Evolutionary conservation across 805 yeast genomes (phyloP), one percentile per base, ranked within the genome.

Genomic region (Blastobotrys mokoenaii): DNA sequence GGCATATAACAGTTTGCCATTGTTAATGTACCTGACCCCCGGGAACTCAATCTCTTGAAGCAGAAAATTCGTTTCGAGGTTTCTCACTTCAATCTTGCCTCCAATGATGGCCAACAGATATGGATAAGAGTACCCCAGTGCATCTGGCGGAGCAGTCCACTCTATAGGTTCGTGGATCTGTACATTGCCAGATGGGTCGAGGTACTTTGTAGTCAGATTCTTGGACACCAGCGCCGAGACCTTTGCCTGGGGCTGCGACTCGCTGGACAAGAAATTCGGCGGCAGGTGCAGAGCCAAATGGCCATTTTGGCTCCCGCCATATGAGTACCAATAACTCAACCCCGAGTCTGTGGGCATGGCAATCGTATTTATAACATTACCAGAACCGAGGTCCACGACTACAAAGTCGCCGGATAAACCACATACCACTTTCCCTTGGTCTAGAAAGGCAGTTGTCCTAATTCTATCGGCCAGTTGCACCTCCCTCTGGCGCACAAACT

Each of bases 91-190:
- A 0, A 75, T 48, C 3, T 59, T 51, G 31, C 56, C 57, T 8
- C 59, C 52, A 6, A 47, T 44, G 25, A 61, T 52, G 1, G 58
- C 50, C 3, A 72, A 41, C 11, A 72, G 47, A 48, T 69, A 73
- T 0, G 77, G 77, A 42, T 68, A 66, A 59, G 62, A 58, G 48
- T 57, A 66, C 27, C 53, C 59, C 12, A 68, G 51, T 43, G 47
- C 46, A 22, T 54, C 50, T 8, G 71, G 44, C 12, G 22, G 66
- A 18, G 52, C 39, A 51, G 55, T 35, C 27, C 27, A 22, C 4
- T 22, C 27, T 8, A 22, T 22, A 5, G 27, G 27, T 8, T 22
- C 27, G 12, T 10, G 12, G 12, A 14, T 15, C 7, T 14, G 16
- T 16, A 16, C 38, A n/a, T 34, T 11, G 11, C 38, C 38, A 3